Base-by-base conservation (phyloP, 352 stramenopile species). In the Globisporangium recalcitrans region DNA sequence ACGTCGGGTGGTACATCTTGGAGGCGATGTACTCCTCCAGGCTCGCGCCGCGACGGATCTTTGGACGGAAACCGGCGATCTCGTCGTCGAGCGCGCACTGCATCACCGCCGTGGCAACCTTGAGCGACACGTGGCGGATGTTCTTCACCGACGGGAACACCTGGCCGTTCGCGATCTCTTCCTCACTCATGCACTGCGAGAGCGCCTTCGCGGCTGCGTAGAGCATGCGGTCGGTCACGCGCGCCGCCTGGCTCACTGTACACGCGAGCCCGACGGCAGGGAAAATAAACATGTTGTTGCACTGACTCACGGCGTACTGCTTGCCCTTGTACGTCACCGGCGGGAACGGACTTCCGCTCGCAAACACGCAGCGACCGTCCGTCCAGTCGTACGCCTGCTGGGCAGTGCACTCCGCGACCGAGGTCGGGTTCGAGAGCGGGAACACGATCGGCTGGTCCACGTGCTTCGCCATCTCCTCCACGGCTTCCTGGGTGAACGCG, bases 271-370 rank as follows among this genome's bases (percentile, higher is more conserved):
- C 96, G 47, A 99, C 74, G 47, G 90, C 97, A 32, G 97, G 96
- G 80, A 99, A 99, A 67, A 99, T 96, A 72, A 98, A 99, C 86
- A 98, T 96, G 74, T 98, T 98, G 87, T 98, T 98, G 71, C 88
- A 93, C 73, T 98, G 91, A 63, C 82, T 91, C 67, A 91, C 77
- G 27, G 72, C 68, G 72, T 93, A 90, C 58, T 76, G 62, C 58
- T 83, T 82, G 42, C 93, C 95, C 52, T 97, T 82, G 68, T 82
- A 92, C 62, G 83, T 61, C 22, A 99, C 93, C 1, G 93, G 88
- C 44, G 91, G 83, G 80, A 99, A 99, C 29, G 97, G 96, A 64
- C 87, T 98, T 36, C 97, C 97, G 60, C 86, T 97, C 3, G 96
- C 97, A 76, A 99, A 99, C 31, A 99, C 93, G 61, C 89, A 97